Evolutionary conservation across 148 eudicot genomes (phyloP).

Genomic region (Gaultheria prostrata): DNA sequence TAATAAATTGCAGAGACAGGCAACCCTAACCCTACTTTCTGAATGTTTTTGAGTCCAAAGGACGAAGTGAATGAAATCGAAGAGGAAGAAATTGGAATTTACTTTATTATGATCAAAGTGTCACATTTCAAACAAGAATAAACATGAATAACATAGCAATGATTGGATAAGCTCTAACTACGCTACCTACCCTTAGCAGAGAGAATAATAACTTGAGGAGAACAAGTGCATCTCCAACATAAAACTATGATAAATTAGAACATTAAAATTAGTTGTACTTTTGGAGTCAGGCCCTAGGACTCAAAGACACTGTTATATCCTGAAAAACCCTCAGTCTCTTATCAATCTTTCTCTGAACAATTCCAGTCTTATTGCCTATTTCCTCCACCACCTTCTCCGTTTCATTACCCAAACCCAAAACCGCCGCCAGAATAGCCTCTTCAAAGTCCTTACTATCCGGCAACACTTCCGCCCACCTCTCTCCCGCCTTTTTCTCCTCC

Average conservation of each 20-base stretch:
- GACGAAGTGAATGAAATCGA: not conserved
- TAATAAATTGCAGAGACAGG: no score
- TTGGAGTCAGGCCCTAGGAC: slow-evolving; percentile 56
- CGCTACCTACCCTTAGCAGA: not conserved
- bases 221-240: slow-evolving; percentile 78
- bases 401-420: slow-evolving; percentile 40
- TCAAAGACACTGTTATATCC: slow-evolving; percentile 67
- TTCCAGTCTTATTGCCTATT: not conserved
- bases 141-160: not conserved
- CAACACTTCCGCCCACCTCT: slow-evolving; percentile 44
- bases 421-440: slow-evolving; percentile 82
- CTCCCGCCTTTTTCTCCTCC: slow-evolving; percentile 23
- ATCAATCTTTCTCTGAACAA: slow-evolving; percentile 35
- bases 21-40: no score
- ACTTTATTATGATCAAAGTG: not conserved
- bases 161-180: not conserved
- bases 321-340: slow-evolving; percentile 81
- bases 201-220: slow-evolving; percentile 41
- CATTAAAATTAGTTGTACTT: slow-evolving; percentile 9
- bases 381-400: slow-evolving; percentile 16
- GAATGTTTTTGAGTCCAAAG: not conserved
- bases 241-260: slow-evolving; percentile 14
- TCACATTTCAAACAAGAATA: not conserved
- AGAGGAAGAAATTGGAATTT: not conserved
- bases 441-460: slow-evolving; percentile 92